Conservation (phyloP, 1,284 basidiomycete genomes). For the Garcileccinum viscosum region DNA sequence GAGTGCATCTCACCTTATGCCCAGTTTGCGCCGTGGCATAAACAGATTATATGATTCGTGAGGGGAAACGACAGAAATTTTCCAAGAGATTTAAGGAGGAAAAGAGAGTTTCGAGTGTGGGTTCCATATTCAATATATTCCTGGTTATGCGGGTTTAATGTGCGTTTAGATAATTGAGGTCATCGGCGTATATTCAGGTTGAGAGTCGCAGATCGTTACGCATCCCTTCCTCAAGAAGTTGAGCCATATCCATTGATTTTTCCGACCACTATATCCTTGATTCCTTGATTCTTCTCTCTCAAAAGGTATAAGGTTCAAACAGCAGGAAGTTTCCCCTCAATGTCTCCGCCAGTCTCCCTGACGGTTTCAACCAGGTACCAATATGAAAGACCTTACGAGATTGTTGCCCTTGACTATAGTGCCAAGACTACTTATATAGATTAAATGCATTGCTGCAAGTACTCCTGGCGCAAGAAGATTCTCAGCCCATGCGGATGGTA, state of each 20-base stretch:
- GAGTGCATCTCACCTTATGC: neutral
- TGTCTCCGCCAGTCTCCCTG: neutral
- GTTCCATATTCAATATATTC: neutral
- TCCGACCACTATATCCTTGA: neutral
- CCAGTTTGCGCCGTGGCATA: neutral
- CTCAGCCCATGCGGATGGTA: constrained; percentile 3
- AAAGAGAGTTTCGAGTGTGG: too few relatives aligned
- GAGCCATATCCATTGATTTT: neutral
- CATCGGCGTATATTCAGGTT: neutral
- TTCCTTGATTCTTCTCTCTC: neutral
- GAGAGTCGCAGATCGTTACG: neutral
- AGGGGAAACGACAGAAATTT: neutral
- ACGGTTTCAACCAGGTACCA: neutral
- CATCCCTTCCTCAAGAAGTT: neutral
- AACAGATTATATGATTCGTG: neutral
- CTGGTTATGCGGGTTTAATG: neutral
- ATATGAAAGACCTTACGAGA: neutral
- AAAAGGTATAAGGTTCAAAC: neutral
- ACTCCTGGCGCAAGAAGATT: constrained; percentile 1
- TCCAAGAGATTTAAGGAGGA: too few relatives aligned
- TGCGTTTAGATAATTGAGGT: neutral
- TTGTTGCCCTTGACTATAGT: neutral
- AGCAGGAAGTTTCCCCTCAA: neutral
- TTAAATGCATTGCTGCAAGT: neutral
- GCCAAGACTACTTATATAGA: neutral